A percentile compares a stretch with the other conserved stretches of the same genome.
Evolutionary conservation across 2,329 filamentous ascomycete genomes (phyloP).

Genomic region (Dactylellina haptotyla): DNA sequence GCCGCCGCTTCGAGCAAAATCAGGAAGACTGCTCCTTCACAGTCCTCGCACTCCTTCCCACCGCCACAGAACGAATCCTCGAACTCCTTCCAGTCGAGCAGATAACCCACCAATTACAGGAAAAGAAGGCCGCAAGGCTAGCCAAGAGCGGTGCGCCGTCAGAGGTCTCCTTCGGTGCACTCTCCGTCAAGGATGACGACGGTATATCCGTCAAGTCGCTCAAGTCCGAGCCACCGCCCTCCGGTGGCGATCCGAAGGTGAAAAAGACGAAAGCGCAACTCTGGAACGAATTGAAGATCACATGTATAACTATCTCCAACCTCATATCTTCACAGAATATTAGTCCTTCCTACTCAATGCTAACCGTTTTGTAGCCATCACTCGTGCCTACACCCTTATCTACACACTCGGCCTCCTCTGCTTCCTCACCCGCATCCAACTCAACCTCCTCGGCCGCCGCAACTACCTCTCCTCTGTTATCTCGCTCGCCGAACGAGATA

Average conservation of each 20-base stretch:
- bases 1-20: slow-evolving; percentile 96
- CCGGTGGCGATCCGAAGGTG: slow-evolving; percentile 64
- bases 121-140: slow-evolving; percentile 82
- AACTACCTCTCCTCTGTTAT: slow-evolving; percentile 97
- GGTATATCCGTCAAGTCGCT: slow-evolving; percentile 59
- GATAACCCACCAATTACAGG: slow-evolving; percentile 91
- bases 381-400: slow-evolving; percentile 86
- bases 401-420: slow-evolving; percentile 91
- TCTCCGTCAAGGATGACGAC: slow-evolving; percentile 67
- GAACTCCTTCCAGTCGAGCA: slow-evolving; percentile 89
- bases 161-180: slow-evolving; percentile 70
- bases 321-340: not conserved
- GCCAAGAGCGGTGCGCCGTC: slow-evolving; percentile 69
- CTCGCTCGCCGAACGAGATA: slow-evolving; percentile 72
- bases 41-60: slow-evolving; percentile 92
- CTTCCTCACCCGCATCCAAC: slow-evolving; percentile 91
- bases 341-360: not conserved
- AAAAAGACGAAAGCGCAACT: slow-evolving; percentile 87
- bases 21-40: slow-evolving; percentile 99
- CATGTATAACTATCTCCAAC: slow-evolving; percentile 70
- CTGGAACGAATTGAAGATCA: slow-evolving; percentile 97
- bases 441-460: slow-evolving; percentile 93
- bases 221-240: slow-evolving; percentile 50
- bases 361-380: slow-evolving; percentile 73
- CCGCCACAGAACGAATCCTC: slow-evolving; percentile 87